These are phyloP conservation scores for Solanum hybrid DNA, from an alignment of 305 asterid species.

Conservation along the genomic window DNA sequence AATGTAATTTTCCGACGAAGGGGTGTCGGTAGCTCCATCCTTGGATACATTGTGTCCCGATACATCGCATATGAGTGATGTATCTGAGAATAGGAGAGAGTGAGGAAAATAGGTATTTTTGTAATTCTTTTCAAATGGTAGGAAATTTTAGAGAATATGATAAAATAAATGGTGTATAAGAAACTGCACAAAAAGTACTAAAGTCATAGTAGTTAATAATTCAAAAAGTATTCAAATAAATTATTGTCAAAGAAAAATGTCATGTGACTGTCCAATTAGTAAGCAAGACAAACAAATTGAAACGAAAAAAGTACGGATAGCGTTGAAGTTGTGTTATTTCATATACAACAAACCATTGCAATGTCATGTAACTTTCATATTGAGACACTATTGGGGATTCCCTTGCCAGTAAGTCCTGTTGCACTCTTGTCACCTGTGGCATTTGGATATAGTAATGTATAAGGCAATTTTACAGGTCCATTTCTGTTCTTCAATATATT, in stretches of 20 bases:
- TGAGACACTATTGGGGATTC: slow-evolving; percentile 85
- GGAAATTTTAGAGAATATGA: neutral
- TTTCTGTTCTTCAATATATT: neutral
- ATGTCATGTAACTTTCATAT: slow-evolving; percentile 25
- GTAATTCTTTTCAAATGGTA: neutral
- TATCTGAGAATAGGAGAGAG: neutral
- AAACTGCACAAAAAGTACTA: neutral
- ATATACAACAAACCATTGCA: neutral
- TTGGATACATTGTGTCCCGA: neutral
- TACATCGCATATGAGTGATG: neutral
- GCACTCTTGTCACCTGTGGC: slow-evolving; percentile 6
- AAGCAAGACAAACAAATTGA: too few relatives aligned
- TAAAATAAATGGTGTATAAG: too few relatives aligned
- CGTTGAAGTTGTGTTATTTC: neutral
- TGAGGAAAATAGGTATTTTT: neutral
- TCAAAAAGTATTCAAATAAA: neutral
- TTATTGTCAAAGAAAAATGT: neutral
- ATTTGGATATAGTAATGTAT: slow-evolving; percentile 50
- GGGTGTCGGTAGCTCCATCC: neutral
- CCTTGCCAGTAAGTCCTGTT: slow-evolving; percentile 63
- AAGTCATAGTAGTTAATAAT: neutral
- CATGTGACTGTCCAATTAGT: neutral
- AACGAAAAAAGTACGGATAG: neutral
- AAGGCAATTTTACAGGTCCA: slow-evolving; percentile 69
- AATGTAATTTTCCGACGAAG: neutral